These are phyloP conservation scores for Exidia glandulosa DNA, from an alignment of 768 basidiomycete species.

Conservation along the genomic window DNA sequence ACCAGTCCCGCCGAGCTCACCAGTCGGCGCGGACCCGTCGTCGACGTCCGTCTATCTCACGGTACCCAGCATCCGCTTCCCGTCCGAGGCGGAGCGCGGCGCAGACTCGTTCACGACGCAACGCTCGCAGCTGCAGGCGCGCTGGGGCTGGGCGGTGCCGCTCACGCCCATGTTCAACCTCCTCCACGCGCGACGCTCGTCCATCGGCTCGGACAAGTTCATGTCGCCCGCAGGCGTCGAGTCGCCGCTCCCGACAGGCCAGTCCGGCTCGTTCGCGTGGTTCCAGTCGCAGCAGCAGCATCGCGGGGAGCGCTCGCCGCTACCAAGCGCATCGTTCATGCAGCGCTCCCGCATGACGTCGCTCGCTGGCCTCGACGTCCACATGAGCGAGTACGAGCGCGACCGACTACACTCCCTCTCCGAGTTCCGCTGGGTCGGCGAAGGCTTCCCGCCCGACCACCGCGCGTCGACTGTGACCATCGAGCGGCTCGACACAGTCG, in stretches of 20 bases:
- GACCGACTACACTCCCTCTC: not conserved
- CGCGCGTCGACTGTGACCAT: not conserved
- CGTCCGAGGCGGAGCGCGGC: not conserved
- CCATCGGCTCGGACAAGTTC: not conserved
- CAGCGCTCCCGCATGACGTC: not conserved
- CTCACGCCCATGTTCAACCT: slow-evolving; percentile 1
- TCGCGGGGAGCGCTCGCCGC: not conserved
- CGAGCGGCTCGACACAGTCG: not conserved
- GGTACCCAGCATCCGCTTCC: not conserved
- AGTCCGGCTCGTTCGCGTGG: not conserved
- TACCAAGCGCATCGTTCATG: not conserved
- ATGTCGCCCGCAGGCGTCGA: not conserved
- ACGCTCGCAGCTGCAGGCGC: not conserved
- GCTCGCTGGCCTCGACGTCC: not conserved
- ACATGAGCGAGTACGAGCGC: not conserved
- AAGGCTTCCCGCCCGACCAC: not conserved
- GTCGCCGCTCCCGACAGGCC: not conserved
- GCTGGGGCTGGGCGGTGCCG: not conserved
- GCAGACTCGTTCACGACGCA: not conserved
- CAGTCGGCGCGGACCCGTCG: not conserved
- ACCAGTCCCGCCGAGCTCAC: not conserved
- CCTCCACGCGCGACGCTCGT: not conserved
- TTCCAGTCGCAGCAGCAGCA: not conserved
- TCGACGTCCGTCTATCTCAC: not conserved
- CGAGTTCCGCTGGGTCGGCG: not conserved